phyloP scores from a whole-genome alignment of 352 stramenopile species.

The Globisporangium irregulare region DNA sequence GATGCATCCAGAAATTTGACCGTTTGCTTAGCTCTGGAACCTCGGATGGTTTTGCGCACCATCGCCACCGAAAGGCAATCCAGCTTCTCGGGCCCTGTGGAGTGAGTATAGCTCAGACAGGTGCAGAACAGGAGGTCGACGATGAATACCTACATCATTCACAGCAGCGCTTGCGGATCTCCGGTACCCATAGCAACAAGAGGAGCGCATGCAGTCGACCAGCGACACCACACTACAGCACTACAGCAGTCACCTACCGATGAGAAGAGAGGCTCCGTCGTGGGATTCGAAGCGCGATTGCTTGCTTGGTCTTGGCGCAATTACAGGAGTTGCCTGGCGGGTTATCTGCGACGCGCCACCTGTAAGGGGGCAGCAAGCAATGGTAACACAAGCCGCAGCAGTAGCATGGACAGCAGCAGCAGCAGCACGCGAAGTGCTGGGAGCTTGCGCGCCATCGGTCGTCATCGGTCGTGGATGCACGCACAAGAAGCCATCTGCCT shows the following conservation, averaged over 20 bases:
- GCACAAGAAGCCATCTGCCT: neutral
- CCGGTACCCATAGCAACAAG: neutral
- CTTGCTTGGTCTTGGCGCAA: neutral
- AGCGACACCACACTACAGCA: neutral
- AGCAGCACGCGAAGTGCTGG: neutral
- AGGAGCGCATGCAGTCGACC: neutral
- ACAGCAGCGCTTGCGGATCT: neutral
- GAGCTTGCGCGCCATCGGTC: neutral
- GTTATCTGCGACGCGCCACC: neutral
- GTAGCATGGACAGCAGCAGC: neutral
- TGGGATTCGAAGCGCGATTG: neutral
- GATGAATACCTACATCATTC: neutral
- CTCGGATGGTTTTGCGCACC: neutral
- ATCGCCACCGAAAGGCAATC: neutral
- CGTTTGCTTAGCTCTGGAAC: neutral
- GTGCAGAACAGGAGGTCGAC: neutral
- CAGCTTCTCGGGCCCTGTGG: neutral
- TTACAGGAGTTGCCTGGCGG: neutral
- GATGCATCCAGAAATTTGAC: neutral
- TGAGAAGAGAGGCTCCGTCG: neutral
- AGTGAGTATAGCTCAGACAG: neutral
- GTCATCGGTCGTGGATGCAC: neutral
- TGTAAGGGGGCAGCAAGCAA: neutral
- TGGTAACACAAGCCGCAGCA: neutral
- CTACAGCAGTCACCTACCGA: neutral